Conservation (phyloP, 2,329 filamentous ascomycete genomes). For the Neurospora sp. region DNA sequence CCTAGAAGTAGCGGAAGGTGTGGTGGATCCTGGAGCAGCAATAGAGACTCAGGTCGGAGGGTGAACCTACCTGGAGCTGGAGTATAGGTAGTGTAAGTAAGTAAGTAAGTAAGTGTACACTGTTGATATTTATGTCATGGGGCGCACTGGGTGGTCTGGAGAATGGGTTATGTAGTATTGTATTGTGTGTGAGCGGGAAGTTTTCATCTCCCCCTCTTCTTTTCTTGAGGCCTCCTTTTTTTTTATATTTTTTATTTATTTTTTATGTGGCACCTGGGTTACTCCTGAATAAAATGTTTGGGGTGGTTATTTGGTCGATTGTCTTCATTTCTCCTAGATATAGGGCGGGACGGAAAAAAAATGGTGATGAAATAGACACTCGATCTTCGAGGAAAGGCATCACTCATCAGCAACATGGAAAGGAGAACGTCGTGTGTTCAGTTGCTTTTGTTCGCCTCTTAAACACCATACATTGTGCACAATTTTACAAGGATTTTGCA, state of each 20-base stretch:
- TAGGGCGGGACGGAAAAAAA: neutral
- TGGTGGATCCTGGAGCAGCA: too few species aligned
- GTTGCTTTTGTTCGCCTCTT: neutral
- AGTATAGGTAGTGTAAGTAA: too few species aligned
- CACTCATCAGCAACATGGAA: neutral
- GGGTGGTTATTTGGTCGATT: neutral
- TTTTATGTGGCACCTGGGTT: neutral
- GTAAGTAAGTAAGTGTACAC: neutral
- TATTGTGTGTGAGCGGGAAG: neutral
- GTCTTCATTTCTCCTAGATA: rapidly evolving
- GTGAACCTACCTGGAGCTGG: too few species aligned
- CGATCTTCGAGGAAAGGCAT: neutral
- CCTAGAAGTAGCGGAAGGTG: too few species aligned
- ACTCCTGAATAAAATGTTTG: neutral
- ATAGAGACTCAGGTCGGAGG: too few species aligned
- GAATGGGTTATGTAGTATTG: neutral
- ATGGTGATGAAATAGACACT: neutral
- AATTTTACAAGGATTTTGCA: neutral
- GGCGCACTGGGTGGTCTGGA: neutral
- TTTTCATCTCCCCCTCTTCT: neutral
- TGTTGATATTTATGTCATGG: neutral
- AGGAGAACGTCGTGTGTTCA: too few species aligned
- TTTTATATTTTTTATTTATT: too few species aligned
- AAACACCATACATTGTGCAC: too few species aligned
- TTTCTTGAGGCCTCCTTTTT: neutral